phyloP scores from a whole-genome alignment of 2,329 filamentous ascomycete species.

The Fusarium chaquense region DNA sequence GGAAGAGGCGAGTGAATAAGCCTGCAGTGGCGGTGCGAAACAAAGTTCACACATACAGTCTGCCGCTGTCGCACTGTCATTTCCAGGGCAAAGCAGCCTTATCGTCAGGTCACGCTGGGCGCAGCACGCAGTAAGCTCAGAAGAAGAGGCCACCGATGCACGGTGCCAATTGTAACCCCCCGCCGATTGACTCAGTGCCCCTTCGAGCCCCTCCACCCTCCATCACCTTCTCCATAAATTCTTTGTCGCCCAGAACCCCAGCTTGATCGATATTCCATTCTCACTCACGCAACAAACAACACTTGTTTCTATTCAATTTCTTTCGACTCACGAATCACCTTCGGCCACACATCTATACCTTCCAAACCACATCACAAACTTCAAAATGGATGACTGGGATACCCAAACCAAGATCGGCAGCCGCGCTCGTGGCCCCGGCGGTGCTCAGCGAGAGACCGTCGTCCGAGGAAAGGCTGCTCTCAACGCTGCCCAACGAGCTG shows the following conservation, averaged over 20 bases:
- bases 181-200: slow-evolving; percentile 56
- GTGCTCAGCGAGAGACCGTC: slow-evolving; percentile 81
- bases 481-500: slow-evolving; percentile 89
- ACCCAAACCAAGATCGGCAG: slow-evolving; percentile 91
- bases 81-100: slow-evolving; percentile 30
- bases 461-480: slow-evolving; percentile 84
- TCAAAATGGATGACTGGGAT: slow-evolving; percentile 81
- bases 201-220: slow-evolving; percentile 45
- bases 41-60: slow-evolving; percentile 17
- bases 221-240: slow-evolving; percentile 50
- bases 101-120: neutral
- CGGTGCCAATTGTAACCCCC: slow-evolving; percentile 42
- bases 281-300: slow-evolving; percentile 33
- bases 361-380: slow-evolving; percentile 55
- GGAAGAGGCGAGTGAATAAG: slow-evolving; percentile 18
- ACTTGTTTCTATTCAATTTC: neutral
- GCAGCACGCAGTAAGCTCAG: slow-evolving; percentile 1
- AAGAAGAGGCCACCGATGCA: slow-evolving; percentile 38
- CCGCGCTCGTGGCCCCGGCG: slow-evolving; percentile 78
- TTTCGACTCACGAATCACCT: neutral
- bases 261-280: slow-evolving; percentile 38
- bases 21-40: slow-evolving; percentile 43
- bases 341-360: slow-evolving; percentile 5
- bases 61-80: slow-evolving; percentile 4
- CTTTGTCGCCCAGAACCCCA: slow-evolving; percentile 36